Evolutionary conservation across 768 basidiomycete species (phyloP), one percentile per base, ranked within the genome.

Genomic region (Podaxis carcinomalis): DNA sequence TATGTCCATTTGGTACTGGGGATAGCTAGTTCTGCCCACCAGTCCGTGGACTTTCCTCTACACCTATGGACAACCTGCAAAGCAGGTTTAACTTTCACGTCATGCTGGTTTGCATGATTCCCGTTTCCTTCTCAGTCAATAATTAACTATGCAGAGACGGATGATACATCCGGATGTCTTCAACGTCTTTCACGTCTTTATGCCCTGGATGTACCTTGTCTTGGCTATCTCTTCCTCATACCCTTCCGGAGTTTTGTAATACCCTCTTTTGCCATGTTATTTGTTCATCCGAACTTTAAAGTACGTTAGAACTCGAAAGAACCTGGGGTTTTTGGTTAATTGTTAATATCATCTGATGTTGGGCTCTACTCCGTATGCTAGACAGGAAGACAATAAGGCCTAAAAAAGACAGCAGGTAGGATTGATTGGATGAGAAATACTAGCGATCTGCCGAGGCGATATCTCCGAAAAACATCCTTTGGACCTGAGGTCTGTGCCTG

Each of bases 301-400:
- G 74, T 71, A 40, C 74, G 72, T 21, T 78, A 87, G 66, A 84
- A 82, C 67, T 83, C 64, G 78, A 75, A 39, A 76, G 79, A 10
- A 72, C 56, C 47, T 82, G 35, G 83, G 81, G 13, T 76, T 81
- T 39, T 68, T 83, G 64, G 82, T 83, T 66, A 84, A 82, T 64
- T 80, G 82, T 13, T 83, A 85, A 66, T 82, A 84, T 65, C 72
- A 80, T 64, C 85, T 81, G 36, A 59, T 65, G 60, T 58, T 51
- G 16, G 46, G n/a, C 32, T 25, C 32, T 32, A 7, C 32, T 32
- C 32, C 32, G 32, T 44, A 21, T 44, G 42, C 5, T n/a, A 14
- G 19, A 14, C 13, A 19, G 42, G 42, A 44, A 44, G 7, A 44
- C 42, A 44, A 44, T 44, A 44, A 19, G 42, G 5, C 16, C 16